Base-by-base conservation (phyloP, 83 land plant species). In the Diphasiastrum complanatum region DNA sequence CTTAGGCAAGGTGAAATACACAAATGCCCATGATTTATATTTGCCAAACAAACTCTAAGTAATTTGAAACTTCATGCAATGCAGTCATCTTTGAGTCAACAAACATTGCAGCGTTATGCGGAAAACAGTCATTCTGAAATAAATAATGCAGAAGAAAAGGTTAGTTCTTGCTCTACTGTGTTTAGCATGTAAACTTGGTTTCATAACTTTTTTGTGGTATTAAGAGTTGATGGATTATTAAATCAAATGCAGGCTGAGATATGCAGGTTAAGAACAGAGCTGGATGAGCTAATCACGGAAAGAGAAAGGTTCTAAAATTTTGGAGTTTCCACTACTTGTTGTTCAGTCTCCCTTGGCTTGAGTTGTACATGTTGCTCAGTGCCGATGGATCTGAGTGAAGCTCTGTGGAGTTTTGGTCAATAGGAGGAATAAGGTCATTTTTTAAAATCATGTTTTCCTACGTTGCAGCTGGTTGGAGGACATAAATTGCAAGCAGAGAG, bases 391-490 rank as follows among this genome's bases (percentile, higher is more conserved):
- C 16, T 36, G n/a, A n/a, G n/a, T n/a, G n/a, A n/a, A n/a, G n/a
- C n/a, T n/a, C n/a, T n/a, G n/a, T n/a, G n/a, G n/a, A n/a, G n/a
- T n/a, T n/a, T n/a, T n/a, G n/a, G n/a, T n/a, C n/a, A n/a, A n/a
- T n/a, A n/a, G n/a, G n/a, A n/a, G n/a, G n/a, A n/a, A n/a, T n/a
- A n/a, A n/a, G n/a, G n/a, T n/a, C n/a, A n/a, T n/a, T n/a, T n/a
- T 41, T 41, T 14, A 0, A 14, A 14, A 1, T 41, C 45, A 18
- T 41, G 12, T 18, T 14, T 41, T 41, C n/a, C 45, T n/a, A n/a
- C n/a, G n/a, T 14, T 70, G 37, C 74, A 70, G 74, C 24, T 70
- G 74, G 61, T 53, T 63, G 4, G 68, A 63, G 32, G 74, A 70
- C 5, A 47, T 51, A 5, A 45, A 45, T 60, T 35, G 61, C 22